A percentile compares a stretch with the other conserved stretches of the same genome.
Conservation (phyloP, 2,329 filamentous ascomycete species). For the Cytospora piceicola region DNA sequence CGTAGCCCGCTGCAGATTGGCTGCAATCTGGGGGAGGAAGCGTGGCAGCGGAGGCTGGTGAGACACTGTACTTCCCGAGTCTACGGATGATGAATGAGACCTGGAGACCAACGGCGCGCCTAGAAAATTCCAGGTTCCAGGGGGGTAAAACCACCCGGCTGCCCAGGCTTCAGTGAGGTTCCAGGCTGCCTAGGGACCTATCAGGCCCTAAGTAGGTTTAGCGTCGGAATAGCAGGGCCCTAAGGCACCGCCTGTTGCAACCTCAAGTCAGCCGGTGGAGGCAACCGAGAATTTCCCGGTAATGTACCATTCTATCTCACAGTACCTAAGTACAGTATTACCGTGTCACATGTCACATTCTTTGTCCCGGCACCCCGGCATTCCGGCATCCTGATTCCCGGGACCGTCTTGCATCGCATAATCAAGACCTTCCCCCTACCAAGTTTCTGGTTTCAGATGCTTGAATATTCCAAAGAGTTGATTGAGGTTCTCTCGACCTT, state of each 20-base stretch:
- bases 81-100: too few species aligned
- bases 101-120: too few species aligned
- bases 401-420: not conserved
- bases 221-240: too few species aligned
- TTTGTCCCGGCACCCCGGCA: not conserved
- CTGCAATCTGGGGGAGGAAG: not conserved
- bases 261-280: too few species aligned
- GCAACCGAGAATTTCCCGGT: too few species aligned
- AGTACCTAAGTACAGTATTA: too few species aligned
- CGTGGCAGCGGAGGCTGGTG: not conserved
- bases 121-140: not conserved
- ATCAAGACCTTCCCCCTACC: not conserved
- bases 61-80: not conserved
- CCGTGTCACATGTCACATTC: not conserved
- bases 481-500: too few species aligned
- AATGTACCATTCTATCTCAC: too few species aligned
- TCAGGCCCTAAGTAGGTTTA: too few species aligned
- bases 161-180: not conserved
- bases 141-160: too few species aligned
- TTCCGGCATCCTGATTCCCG: not conserved
- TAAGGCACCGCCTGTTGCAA: too few species aligned
- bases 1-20: slow-evolving; percentile 18
- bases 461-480: not conserved
- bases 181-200: not conserved
- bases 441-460: not conserved